These are phyloP conservation scores for Bretschneidera sinensis DNA, from an alignment of 345 rosid species.

Conservation along the genomic window DNA sequence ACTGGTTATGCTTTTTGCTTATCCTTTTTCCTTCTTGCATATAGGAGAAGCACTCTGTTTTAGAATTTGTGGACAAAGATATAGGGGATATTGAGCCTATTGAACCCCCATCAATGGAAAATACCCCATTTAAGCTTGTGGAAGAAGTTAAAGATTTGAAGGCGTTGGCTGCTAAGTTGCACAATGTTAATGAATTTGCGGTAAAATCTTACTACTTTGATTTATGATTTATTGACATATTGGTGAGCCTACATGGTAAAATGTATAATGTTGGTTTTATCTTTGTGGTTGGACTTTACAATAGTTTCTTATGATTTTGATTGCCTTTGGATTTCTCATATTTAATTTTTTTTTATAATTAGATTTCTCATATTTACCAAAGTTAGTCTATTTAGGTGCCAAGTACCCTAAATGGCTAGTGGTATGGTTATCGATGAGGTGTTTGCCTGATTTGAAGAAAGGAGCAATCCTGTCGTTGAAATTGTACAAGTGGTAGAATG, in stretches of 20 bases:
- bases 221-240: background rate
- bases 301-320: background rate
- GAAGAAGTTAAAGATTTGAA: slow-evolving; percentile 74
- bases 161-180: slow-evolving; percentile 66
- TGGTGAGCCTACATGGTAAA: background rate
- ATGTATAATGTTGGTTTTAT: too few species aligned
- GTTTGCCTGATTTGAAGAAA: too few species aligned
- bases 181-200: slow-evolving; percentile 65
- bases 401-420: too few species aligned
- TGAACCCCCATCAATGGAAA: slow-evolving; percentile 44
- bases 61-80: slow-evolving; percentile 64
- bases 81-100: slow-evolving; percentile 33
- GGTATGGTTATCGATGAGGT: too few species aligned
- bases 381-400: too few species aligned
- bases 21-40: slow-evolving; percentile 1
- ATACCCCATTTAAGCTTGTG: slow-evolving; percentile 68
- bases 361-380: too few species aligned
- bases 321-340: background rate
- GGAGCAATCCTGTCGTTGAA: too few species aligned
- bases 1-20: background rate
- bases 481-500: too few species aligned
- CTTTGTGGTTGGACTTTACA: background rate
- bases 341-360: too few species aligned
- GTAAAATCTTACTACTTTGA: slow-evolving; percentile 34
- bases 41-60: slow-evolving; percentile 69